Conservation (phyloP, 768 basidiomycete species). For the Lactarius hatsudake region DNA sequence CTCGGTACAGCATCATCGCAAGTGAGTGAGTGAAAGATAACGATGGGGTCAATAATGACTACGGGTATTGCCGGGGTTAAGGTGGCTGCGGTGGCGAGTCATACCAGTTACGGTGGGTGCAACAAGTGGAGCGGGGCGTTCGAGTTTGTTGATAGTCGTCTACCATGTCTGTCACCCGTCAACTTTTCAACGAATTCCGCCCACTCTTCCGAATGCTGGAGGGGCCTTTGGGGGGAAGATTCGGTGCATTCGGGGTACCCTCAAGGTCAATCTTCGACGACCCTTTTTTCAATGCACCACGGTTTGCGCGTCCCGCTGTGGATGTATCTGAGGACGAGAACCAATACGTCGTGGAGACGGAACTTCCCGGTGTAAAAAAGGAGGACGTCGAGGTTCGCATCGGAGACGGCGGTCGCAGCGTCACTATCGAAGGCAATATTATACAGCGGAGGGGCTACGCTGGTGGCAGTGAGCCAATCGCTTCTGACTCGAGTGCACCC, state of each 20-base stretch:
- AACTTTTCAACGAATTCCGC: conserved; percentile 65
- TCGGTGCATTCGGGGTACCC: conserved; percentile 32
- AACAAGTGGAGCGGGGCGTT: not conserved
- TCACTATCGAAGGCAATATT: conserved; percentile 70
- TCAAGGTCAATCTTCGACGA: conserved; percentile 47
- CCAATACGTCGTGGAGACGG: conserved; percentile 68
- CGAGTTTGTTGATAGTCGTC: not conserved
- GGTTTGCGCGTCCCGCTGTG: conserved; percentile 49
- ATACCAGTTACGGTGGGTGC: not conserved
- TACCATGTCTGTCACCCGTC: conserved; percentile 64
- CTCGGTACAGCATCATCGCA: conserved; percentile 39
- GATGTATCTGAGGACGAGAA: conserved; percentile 66
- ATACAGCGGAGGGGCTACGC: conserved; percentile 5
- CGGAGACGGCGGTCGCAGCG: conserved; percentile 64
- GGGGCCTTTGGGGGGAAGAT: conserved; percentile 53
- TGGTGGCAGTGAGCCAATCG: not conserved
- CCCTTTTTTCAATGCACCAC: conserved; percentile 43
- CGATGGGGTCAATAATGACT: not conserved
- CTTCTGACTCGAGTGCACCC: not conserved
- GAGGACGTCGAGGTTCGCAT: conserved; percentile 70
- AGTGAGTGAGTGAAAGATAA: not conserved
- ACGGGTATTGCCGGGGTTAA: conserved; percentile 10
- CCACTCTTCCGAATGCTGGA: conserved; percentile 76
- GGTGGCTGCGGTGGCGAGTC: not conserved
- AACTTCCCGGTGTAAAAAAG: conserved; percentile 75